These are phyloP conservation scores for Sphaerobolus stellatus DNA, from an alignment of 1,284 basidiomycete species.

Conservation along the genomic window DNA sequence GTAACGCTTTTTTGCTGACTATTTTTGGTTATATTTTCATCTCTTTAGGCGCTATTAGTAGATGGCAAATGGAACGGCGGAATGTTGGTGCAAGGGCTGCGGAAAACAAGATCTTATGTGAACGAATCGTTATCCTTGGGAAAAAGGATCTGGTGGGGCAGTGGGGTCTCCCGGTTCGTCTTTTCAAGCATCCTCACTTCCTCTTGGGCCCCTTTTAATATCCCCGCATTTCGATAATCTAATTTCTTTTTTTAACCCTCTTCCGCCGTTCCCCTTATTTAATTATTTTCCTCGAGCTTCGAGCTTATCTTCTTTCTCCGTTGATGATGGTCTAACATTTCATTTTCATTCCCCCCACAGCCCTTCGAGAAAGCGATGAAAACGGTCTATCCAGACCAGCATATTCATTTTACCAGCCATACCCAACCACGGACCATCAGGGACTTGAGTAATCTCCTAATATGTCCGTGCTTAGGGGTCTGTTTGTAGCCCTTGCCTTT, in stretches of 20 bases:
- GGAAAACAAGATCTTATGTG: slow-evolving; percentile 45
- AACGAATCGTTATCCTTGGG: slow-evolving; percentile 89
- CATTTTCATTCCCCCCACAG: slow-evolving; percentile 34
- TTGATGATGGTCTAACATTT: slow-evolving; percentile 18
- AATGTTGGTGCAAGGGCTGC: slow-evolving; percentile 21
- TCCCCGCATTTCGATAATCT: no score
- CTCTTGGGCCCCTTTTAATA: no score
- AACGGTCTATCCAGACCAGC: slow-evolving; percentile 64
- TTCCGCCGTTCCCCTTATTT: background rate
- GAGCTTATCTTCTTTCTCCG: slow-evolving; percentile 6
- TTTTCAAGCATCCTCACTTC: no score
- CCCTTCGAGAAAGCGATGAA: slow-evolving; percentile 71
- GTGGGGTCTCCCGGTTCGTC: slow-evolving; percentile 77
- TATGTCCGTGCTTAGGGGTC: slow-evolving; percentile 54
- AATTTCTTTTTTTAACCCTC: background rate
- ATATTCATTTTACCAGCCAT: slow-evolving; percentile 68
- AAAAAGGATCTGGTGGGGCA: slow-evolving; percentile 90
- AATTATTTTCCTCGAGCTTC: background rate
- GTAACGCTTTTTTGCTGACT: no score
- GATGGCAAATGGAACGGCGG: slow-evolving; percentile 64
- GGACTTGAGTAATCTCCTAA: slow-evolving; percentile 60
- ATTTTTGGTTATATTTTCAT: background rate
- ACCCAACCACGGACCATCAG: slow-evolving; percentile 64
- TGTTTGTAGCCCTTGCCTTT: slow-evolving; percentile 6
- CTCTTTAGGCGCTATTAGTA: slow-evolving; percentile 25